Base-by-base conservation (phyloP, 768 basidiomycete genomes). In the Lactarius deliciosus region DNA sequence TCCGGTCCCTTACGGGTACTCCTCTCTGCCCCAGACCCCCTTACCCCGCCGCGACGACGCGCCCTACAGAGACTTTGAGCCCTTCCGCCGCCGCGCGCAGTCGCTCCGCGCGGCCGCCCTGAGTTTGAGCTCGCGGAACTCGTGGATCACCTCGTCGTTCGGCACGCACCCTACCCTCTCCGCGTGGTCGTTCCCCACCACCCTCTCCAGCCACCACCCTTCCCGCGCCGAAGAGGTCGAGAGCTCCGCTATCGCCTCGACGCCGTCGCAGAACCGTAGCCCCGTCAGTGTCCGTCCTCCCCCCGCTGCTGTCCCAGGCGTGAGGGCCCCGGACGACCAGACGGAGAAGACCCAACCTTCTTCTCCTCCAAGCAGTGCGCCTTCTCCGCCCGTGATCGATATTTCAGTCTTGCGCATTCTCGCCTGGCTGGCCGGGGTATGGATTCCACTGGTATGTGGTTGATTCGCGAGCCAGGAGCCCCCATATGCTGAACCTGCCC, bases 91-190 rank as follows among this genome's bases (percentile, higher is more conserved):
- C 38, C 82, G 84, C 56, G 74, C 65, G 0, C 65, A 77, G 25
- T 83, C 85, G 9, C 74, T 76, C 40, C 76, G 79, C 10, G 74
- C 78, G 53, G 80, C 80, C 41, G 84, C 82, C 47, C 74, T 74
- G 38, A 84, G 88, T 38, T 74, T 86, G 22, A 86, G 81, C 10
- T 90, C 89, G 8, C 87, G 89, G 73, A 85, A 79, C 20, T 92
- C 90, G 5, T 91, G 90, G 90, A 74, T 92, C 64, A 87, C 87
- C 0, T 88, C 88, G 4, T 81, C 82, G 8, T 80, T 83, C 54
- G 85, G 80, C 13, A 83, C 86, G 13, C 85, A 83, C 54, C 77
- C 80, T 16, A 86, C 86, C 0, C 64, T 86, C 25, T 84, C 89
- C 28, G 82, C 83, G 10, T 91, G 89, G 87, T 89, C 88, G 1